Base-by-base conservation (phyloP, 164 flowering plant species). In the Dillenia suffruticosa region DNA sequence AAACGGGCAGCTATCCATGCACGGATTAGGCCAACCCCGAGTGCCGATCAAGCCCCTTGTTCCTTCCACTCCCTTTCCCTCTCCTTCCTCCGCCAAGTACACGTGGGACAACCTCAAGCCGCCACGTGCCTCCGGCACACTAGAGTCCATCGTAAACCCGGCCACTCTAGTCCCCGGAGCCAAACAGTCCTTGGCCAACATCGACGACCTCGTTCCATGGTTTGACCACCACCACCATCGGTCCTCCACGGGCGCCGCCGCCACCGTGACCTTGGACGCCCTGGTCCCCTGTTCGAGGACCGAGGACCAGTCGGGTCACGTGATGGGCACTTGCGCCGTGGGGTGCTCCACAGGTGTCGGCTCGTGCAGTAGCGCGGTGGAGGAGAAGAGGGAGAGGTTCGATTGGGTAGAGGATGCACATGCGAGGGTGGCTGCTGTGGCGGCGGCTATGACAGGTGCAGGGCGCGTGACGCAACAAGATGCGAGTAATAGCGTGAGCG, bases 141-240 rank as follows among this genome's bases (percentile, higher is more conserved):
- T 92, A 10, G 98, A 92, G 77, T 86, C 94, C 46, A 75, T 92
- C 43, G 96, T 92, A 44, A 72, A 84, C 77, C 96, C 86, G 72
- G 96, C 89, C 62, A 77, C 87, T 9, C 13, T 64, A 11, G 19
- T 71, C 8, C 70, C 59, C 13, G 46, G 16, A 43, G 14, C 32
- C 49, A 43, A 45, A 64, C 40, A 68, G 51, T 19, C 59, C 62
- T 26, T 14, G 26, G 16, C 48, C 45, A 58, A 47, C 14, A 61
- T 1, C 24, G 70, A 65, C 12, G 81, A 79, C 16, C 58, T 79
- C 17, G 74, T 69, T 5, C 77, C 83, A 0, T 79, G 82, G 88
- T 72, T 77, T 19, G 69, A 81, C 51, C 62, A 59, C 68, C 77
- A 67, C 63, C 63, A 32, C 40, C 40, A 6, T 6, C 6, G 7